Evolutionary conservation across 805 yeast species (phyloP).

Genomic region (Saturnispora sanitii): DNA sequence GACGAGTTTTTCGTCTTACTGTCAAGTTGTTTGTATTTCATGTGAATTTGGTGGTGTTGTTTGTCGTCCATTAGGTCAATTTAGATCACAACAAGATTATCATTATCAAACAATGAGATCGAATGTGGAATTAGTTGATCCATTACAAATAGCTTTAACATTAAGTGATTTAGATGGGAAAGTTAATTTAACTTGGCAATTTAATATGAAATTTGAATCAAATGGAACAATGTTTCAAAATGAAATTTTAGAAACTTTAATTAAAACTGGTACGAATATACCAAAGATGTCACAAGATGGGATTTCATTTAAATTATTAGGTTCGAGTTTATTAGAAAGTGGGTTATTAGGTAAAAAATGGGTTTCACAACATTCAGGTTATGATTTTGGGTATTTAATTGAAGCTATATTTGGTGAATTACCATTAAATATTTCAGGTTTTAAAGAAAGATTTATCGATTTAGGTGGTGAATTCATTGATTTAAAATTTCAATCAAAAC

Average conservation of each 20-base stretch:
- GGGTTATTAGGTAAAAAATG: slow-evolving; percentile 77
- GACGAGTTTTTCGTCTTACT: slow-evolving; percentile 47
- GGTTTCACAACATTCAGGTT: slow-evolving; percentile 90
- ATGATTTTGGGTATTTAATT: slow-evolving; percentile 84
- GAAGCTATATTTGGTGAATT: not conserved
- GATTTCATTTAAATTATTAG: slow-evolving; percentile 68
- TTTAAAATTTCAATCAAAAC: not conserved
- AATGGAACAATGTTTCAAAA: slow-evolving; percentile 74
- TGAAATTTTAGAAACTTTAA: slow-evolving; percentile 71
- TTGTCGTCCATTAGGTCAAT: slow-evolving; percentile 91
- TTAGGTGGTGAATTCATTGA: slow-evolving; percentile 1
- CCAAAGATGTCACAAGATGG: slow-evolving; percentile 66
- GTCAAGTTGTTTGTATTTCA: slow-evolving; percentile 57
- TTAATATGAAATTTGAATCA: slow-evolving; percentile 73
- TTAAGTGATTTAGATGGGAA: slow-evolving; percentile 66
- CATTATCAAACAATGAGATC: slow-evolving; percentile 93
- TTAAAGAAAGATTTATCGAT: not conserved
- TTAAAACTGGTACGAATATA: slow-evolving; percentile 78
- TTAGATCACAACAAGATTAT: slow-evolving; percentile 80
- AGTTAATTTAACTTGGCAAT: slow-evolving; percentile 84
- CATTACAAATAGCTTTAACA: slow-evolving; percentile 80
- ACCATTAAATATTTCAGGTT: not conserved
- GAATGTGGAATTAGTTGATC: slow-evolving; percentile 76
- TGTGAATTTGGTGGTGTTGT: slow-evolving; percentile 95
- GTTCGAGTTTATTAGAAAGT: slow-evolving; percentile 74